Conservation (phyloP, 2,329 filamentous ascomycete species). For the Lasiodiplodia sp. region DNA sequence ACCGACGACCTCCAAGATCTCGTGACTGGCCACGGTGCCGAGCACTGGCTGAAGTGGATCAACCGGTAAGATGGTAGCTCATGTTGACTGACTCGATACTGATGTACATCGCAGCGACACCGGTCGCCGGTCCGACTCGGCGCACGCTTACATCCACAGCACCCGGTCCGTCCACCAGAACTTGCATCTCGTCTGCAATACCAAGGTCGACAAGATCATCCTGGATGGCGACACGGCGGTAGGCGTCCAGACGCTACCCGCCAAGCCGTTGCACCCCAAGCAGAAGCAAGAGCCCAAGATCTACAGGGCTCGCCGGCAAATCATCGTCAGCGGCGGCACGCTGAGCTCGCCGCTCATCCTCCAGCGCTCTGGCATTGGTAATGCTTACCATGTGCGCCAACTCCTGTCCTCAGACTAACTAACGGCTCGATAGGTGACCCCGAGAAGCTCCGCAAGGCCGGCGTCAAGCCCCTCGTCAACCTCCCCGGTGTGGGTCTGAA, state of each 20-base stretch:
- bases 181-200: conserved; percentile 75
- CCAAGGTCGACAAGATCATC: conserved; percentile 79
- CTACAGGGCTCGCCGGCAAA: conserved; percentile 75
- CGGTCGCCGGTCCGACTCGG: conserved; percentile 77
- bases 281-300: conserved; percentile 61
- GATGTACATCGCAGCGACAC: conserved; percentile 50
- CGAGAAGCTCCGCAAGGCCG: conserved; percentile 71
- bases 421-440: conserved; percentile 60
- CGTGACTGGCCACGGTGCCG: conserved; percentile 70
- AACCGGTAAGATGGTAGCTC: conserved; percentile 59
- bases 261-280: conserved; percentile 69
- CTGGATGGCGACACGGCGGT: conserved; percentile 76
- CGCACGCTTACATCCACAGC: conserved; percentile 79
- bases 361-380: conserved; percentile 73
- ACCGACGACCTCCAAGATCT: conserved; percentile 81
- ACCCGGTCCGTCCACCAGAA: conserved; percentile 75
- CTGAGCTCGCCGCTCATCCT: conserved; percentile 77
- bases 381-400: conserved; percentile 28
- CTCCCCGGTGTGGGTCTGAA: conserved; percentile 77
- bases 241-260: conserved; percentile 73
- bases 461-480: conserved; percentile 73
- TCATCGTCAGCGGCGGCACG: conserved; percentile 76
- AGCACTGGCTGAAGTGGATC: conserved; percentile 89
- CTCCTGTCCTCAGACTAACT: background rate
- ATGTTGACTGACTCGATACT: background rate